A percentile compares a stretch with the other conserved stretches of the same genome.
Conservation (phyloP, 306 rosid genomes). For the Sphenostylis stenocarpa region DNA sequence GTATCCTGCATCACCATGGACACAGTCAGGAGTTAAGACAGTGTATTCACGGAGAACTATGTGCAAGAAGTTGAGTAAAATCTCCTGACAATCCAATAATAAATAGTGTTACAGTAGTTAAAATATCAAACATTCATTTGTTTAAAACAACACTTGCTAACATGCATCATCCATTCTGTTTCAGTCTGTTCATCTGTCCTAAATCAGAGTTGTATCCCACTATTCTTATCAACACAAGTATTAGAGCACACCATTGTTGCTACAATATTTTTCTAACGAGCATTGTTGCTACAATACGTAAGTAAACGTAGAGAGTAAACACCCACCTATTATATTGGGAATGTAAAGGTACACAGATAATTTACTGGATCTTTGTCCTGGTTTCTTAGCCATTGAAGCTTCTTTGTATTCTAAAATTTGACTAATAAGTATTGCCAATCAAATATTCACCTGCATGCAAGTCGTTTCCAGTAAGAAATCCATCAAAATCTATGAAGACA, state of each 20-base stretch:
- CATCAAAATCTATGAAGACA: slow-evolving; percentile 23
- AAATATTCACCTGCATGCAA: slow-evolving; percentile 38
- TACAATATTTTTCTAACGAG: not conserved
- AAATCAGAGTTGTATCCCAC: not conserved
- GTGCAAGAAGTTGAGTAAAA: not conserved
- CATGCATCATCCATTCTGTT: no score
- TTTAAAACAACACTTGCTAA: slow-evolving; percentile 17
- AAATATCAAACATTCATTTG: not conserved
- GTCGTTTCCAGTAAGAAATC: slow-evolving; percentile 33
- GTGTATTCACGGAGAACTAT: not conserved
- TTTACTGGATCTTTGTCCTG: slow-evolving; percentile 54
- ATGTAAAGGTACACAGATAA: slow-evolving; percentile 81
- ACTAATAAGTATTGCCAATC: slow-evolving; percentile 35
- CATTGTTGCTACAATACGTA: slow-evolving; percentile 1
- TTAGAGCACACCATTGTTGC: not conserved
- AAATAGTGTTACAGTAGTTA: not conserved
- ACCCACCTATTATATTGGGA: slow-evolving; percentile 92
- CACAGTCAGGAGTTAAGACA: slow-evolving; percentile 28
- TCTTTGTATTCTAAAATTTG: slow-evolving; percentile 35
- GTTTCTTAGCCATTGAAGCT: slow-evolving; percentile 73
- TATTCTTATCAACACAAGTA: not conserved
- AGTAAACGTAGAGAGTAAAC: slow-evolving; percentile 19
- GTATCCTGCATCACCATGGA: slow-evolving; percentile 67
- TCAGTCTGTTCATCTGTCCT: slow-evolving; percentile 16
- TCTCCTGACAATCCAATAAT: slow-evolving; percentile 17